A percentile compares a stretch with the other conserved stretches of the same genome.
Evolutionary conservation across 1,139 yeast genomes (phyloP).

Genomic region (Candida tetrigidarum): DNA sequence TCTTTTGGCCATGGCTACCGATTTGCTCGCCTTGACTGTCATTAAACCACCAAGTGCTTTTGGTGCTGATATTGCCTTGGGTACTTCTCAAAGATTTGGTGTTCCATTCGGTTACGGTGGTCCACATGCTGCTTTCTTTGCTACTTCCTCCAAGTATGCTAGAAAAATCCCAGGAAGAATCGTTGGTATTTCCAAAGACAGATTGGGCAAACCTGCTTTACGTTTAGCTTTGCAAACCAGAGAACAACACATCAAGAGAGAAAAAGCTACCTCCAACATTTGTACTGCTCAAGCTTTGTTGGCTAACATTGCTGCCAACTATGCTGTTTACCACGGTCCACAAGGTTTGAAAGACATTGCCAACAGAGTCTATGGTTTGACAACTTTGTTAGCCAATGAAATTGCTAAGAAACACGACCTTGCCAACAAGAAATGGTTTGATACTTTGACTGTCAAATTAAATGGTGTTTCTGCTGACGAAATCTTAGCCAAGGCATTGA

Average conservation of each 20-base stretch:
- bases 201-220: slow-evolving; percentile 86
- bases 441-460: slow-evolving; percentile 77
- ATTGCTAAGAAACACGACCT: slow-evolving; percentile 54
- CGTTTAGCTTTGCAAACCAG: slow-evolving; percentile 96
- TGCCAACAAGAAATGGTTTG: slow-evolving; percentile 74
- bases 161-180: slow-evolving; percentile 97
- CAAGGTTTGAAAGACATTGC: slow-evolving; percentile 86
- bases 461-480: slow-evolving; percentile 56
- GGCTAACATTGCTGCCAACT: slow-evolving; percentile 95
- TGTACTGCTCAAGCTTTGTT: slow-evolving; percentile 97
- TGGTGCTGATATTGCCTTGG: slow-evolving; percentile 93
- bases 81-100: slow-evolving; percentile 94
- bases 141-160: slow-evolving; percentile 76
- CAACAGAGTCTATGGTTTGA: slow-evolving; percentile 72
- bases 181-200: slow-evolving; percentile 91
- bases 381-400: slow-evolving; percentile 69
- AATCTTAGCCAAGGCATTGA: slow-evolving; percentile 60
- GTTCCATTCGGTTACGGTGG: slow-evolving; percentile 99
- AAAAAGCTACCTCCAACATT: slow-evolving; percentile 95
- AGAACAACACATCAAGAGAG: slow-evolving; percentile 97
- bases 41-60: slow-evolving; percentile 82
- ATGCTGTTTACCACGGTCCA: slow-evolving; percentile 97
- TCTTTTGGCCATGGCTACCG: slow-evolving; percentile 84
- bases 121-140: slow-evolving; percentile 98
- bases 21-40: slow-evolving; percentile 83